Percentiles rank a stretch among this genome's conserved stretches.
Conservation (phyloP, 441 rosid species). For the Adansonia gregorii region DNA sequence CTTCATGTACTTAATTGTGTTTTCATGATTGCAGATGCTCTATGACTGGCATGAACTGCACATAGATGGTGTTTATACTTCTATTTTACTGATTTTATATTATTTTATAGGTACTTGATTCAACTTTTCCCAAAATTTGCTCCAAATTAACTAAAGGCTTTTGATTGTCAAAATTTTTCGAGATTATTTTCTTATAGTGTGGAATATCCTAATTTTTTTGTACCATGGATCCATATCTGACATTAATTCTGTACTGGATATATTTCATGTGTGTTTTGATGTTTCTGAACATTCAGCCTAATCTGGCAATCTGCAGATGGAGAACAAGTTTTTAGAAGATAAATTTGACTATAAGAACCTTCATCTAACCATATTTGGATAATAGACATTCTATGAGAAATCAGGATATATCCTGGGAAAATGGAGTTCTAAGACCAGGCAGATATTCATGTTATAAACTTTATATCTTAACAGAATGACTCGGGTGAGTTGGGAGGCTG, state of each 20-base stretch:
- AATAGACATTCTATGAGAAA: neutral
- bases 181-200: constrained; percentile 3
- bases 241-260: neutral
- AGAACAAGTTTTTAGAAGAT: neutral
- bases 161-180: constrained; percentile 29
- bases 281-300: neutral
- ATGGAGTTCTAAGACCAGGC: neutral
- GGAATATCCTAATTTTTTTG: neutral
- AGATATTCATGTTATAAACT: constrained; percentile 2
- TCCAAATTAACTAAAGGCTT: constrained; percentile 8
- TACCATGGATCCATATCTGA: neutral
- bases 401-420: neutral
- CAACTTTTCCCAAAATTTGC: constrained; percentile 22
- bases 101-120: constrained; percentile 56
- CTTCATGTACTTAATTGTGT: neutral
- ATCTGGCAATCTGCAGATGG: neutral
- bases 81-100: constrained; percentile 51
- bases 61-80: constrained; percentile 38
- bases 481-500: neutral
- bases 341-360: constrained; percentile 14
- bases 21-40: constrained; percentile 50
- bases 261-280: neutral
- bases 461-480: neutral
- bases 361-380: neutral
- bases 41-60: constrained; percentile 48